Base-by-base conservation (phyloP, 2,329 filamentous ascomycete genomes). In the Clarireedia sp. region DNA sequence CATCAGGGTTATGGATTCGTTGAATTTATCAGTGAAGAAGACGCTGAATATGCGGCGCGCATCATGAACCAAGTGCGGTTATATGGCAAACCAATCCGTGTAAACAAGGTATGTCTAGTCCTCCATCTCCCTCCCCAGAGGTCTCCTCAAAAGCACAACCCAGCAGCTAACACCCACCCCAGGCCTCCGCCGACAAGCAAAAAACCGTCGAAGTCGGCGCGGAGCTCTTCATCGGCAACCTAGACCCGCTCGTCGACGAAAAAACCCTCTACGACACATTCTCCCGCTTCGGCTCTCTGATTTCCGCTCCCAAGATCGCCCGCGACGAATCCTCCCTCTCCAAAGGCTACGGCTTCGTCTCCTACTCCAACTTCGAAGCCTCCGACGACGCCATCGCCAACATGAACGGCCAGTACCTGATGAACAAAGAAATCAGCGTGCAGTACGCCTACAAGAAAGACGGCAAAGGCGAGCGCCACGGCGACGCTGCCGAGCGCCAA, bases 361-460 rank as follows among this genome's bases (percentile, higher is more conserved):
- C 87, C 53, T 99, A 91, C 67, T 85, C 85, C 69, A 87, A 89
- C 68, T 99, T 99, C 69, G 94, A 97, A 68, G 87, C 90, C 64
- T 94, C 90, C 10, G 94, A 99, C 67, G 86, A 89, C 59, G 91
- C 94, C 43, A 89, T 95, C 60, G 80, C 85, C 62, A 94, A 92
- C 70, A 91, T 99, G 87, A 88, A 96, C 70, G 90, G 90, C 51
- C 91, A 97, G 74, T 97, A 94, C 72, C 82, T 99, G 58, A 91
- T 95, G 78, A 96, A 94, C 77, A 96, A 96, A 75, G 89, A 96
- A 71, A 87, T 97, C 64, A 89, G 87, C 2, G 94, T 99, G 45
- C 92, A 97, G 72, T 99, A 97, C 71, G 94, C 94, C 40, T 97
- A 96, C 80, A 99, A 99, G 79, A 97, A 97, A 74, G 94, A 99